phyloP scores from a whole-genome alignment of 352 stramenopile species.

The Phytophthora melonis region DNA sequence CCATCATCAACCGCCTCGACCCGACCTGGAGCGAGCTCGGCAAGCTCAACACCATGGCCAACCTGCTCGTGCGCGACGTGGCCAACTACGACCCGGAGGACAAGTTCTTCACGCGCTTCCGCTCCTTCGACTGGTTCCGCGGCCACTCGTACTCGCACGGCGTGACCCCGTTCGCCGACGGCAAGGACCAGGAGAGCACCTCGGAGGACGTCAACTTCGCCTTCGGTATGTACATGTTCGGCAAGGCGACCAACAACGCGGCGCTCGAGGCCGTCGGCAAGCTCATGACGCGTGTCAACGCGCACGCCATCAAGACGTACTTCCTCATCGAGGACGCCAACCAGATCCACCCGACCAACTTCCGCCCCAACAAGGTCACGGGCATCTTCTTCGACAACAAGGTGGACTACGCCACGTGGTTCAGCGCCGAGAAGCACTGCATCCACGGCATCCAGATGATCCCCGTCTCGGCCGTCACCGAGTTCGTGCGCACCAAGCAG shows the following conservation, averaged over 20 bases:
- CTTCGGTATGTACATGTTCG: slow-evolving; percentile 64
- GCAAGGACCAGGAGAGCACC: slow-evolving; percentile 78
- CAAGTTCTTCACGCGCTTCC: slow-evolving; percentile 63
- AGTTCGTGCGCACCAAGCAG: slow-evolving; percentile 57
- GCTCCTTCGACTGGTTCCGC: slow-evolving; percentile 72
- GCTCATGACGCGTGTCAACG: slow-evolving; percentile 62
- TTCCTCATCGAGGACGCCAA: slow-evolving; percentile 64
- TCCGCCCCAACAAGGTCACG: slow-evolving; percentile 76
- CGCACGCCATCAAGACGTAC: slow-evolving; percentile 67
- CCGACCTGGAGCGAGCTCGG: slow-evolving; percentile 50
- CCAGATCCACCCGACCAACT: slow-evolving; percentile 54
- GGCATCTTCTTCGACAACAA: slow-evolving; percentile 87
- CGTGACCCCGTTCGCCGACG: slow-evolving; percentile 63
- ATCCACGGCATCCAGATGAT: slow-evolving; percentile 90
- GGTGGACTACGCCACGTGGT: slow-evolving; percentile 80
- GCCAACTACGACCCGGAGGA: slow-evolving; percentile 54
- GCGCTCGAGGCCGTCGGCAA: slow-evolving; percentile 44
- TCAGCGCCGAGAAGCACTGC: slow-evolving; percentile 76
- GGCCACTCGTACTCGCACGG: slow-evolving; percentile 80
- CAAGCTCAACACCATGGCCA: slow-evolving; percentile 51
- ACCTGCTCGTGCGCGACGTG: slow-evolving; percentile 63
- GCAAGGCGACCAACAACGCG: slow-evolving; percentile 52
- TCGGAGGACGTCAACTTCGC: slow-evolving; percentile 78
- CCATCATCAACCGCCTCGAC: slow-evolving; percentile 58
- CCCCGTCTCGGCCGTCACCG: slow-evolving; percentile 67